These are phyloP conservation scores for Daldinia bambusicola DNA, from an alignment of 495 filamentous ascomycete genomes.

Conservation along the genomic window DNA sequence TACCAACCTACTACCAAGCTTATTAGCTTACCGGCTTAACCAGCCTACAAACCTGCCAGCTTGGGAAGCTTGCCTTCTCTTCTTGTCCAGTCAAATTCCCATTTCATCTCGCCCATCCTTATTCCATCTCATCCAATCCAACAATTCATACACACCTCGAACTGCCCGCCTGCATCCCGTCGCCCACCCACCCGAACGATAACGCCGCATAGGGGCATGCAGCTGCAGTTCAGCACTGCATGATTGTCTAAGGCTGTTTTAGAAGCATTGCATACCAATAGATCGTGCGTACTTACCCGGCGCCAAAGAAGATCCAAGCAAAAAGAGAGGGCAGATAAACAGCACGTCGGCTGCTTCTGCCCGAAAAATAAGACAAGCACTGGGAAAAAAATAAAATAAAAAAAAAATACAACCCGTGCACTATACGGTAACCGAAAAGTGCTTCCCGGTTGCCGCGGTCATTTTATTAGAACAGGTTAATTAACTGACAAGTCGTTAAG, in stretches of 20 bases:
- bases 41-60: not conserved
- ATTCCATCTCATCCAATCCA: slow-evolving; percentile 24
- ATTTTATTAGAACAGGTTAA: slow-evolving; percentile 7
- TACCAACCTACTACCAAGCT: not conserved
- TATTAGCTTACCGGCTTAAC: slow-evolving; percentile 2
- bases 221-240: slow-evolving; percentile 50
- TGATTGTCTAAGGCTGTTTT: slow-evolving; percentile 47
- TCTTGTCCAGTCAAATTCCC: slow-evolving; percentile 25
- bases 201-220: slow-evolving; percentile 49
- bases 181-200: slow-evolving; percentile 48
- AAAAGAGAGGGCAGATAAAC: slow-evolving; percentile 28
- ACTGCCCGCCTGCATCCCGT: slow-evolving; percentile 38
- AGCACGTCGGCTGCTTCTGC: slow-evolving; percentile 40
- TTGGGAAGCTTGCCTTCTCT: slow-evolving; percentile 28
- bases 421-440: slow-evolving; percentile 24
- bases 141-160: slow-evolving; percentile 29
- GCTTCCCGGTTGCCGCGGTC: slow-evolving; percentile 13
- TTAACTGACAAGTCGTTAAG: slow-evolving; percentile 32
- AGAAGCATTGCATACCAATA: slow-evolving; percentile 46
- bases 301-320: slow-evolving; percentile 32
- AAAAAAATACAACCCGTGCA: slow-evolving; percentile 21
- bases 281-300: slow-evolving; percentile 44
- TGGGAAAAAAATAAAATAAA: slow-evolving; percentile 20
- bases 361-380: slow-evolving; percentile 33
- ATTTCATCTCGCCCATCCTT: slow-evolving; percentile 29